A percentile compares a stretch with the other conserved stretches of the same genome.
These are phyloP conservation scores for Thalassiosira allenii DNA, from an alignment of 352 stramenopile species.

Conservation along the genomic window DNA sequence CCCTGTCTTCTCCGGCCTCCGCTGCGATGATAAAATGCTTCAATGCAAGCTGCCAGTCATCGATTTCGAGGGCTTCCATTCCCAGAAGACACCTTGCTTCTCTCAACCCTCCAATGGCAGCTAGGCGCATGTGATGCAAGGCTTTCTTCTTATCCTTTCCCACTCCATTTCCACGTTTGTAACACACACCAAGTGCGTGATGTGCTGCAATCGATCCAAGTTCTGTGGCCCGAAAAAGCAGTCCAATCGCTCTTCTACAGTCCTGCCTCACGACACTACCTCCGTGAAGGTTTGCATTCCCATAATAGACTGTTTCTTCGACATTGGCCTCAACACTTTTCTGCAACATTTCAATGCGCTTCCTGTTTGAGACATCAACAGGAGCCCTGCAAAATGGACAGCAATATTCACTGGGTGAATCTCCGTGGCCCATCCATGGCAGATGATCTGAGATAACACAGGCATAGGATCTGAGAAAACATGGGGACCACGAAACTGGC, in stretches of 20 bases:
- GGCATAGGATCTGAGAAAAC: background rate
- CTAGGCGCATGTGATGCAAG: background rate
- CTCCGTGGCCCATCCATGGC: background rate
- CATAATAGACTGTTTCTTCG: too few species aligned
- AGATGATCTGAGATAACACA: background rate
- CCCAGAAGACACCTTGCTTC: conserved; percentile 1
- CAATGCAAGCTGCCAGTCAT: background rate
- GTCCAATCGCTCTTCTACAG: conserved; percentile 3
- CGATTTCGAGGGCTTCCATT: background rate
- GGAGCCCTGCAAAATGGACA: background rate
- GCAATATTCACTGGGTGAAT: background rate
- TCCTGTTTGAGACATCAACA: background rate
- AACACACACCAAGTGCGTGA: background rate
- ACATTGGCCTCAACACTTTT: background rate
- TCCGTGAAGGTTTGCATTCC: background rate
- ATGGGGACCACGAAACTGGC: background rate
- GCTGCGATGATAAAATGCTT: conserved; percentile 31
- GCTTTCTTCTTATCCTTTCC: background rate
- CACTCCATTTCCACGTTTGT: background rate
- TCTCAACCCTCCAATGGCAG: conserved; percentile 18
- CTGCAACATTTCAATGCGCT: conserved; percentile 4
- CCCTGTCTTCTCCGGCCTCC: conserved; percentile 5
- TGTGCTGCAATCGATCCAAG: conserved; percentile 6
- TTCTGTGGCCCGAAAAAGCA: background rate
- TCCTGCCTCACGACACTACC: background rate